Percentiles rank a stretch among this genome's conserved stretches.
These are phyloP conservation scores for Cutaneotrichosporon mucoides DNA, from an alignment of 1,284 basidiomycete species.

Conservation along the genomic window DNA sequence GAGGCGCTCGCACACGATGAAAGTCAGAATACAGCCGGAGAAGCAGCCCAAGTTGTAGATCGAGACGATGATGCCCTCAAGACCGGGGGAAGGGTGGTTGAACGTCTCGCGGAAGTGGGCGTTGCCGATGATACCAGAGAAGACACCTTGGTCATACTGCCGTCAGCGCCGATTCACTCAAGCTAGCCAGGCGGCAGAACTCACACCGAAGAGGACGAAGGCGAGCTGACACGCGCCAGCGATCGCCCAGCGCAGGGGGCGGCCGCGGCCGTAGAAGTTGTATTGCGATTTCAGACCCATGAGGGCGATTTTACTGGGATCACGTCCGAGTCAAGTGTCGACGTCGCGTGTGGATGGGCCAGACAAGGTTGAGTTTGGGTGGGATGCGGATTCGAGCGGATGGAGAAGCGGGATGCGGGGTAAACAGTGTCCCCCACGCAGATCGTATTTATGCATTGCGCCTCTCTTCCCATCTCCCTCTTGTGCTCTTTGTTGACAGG, in stretches of 20 bases:
- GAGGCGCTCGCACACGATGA: slow-evolving; percentile 8
- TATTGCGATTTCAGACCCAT: slow-evolving; percentile 2
- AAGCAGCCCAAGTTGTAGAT: slow-evolving; percentile 19
- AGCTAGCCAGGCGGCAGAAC: neutral
- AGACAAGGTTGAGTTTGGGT: neutral
- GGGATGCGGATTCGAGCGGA: neutral
- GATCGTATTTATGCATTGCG: neutral
- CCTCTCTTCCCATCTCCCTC: too few relatives aligned
- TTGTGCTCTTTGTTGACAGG: too few relatives aligned
- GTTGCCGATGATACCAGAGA: slow-evolving; percentile 14
- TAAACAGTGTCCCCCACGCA: neutral
- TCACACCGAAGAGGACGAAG: slow-evolving; percentile 7
- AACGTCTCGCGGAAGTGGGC: slow-evolving; percentile 12
- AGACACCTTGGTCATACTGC: slow-evolving; percentile 11
- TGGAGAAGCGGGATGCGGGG: too few relatives aligned
- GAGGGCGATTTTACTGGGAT: too few relatives aligned
- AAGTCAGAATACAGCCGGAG: slow-evolving; percentile 12
- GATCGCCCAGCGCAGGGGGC: slow-evolving; percentile 4
- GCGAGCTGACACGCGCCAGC: slow-evolving; percentile 8
- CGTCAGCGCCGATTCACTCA: neutral
- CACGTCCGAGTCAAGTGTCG: too few relatives aligned
- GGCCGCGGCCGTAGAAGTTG: slow-evolving; percentile 7
- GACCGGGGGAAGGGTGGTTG: slow-evolving; percentile 5
- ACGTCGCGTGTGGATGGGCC: too few relatives aligned
- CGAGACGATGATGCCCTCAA: slow-evolving; percentile 15